Evolutionary conservation across 2,329 filamentous ascomycete species (phyloP), one percentile per base, ranked within the genome.

Genomic region (Dactylellina drechsleri): DNA sequence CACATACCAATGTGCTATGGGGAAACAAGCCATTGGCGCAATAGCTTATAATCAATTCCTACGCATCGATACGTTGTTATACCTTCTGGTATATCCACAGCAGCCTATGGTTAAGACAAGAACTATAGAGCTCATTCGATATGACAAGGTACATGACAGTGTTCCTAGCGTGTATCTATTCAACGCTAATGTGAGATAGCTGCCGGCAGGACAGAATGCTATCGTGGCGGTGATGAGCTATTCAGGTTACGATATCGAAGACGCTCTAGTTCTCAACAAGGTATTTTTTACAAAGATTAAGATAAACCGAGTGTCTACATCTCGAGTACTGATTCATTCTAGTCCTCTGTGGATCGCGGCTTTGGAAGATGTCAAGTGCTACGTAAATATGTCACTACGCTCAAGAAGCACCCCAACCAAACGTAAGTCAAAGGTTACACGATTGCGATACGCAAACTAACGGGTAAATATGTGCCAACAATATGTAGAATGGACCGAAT

Each of bases 171-270:
- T n/a, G n/a, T 7, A 49, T 62, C 26, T 20, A 3, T 10, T 50
- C 15, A 28, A 41, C 49, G 15, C 59, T 76, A 31, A 76, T 26
- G 8, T 36, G 41, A 28, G 36, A 18, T 26, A 76, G 81, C 89
- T 99, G 13, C 95, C 95, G 0, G 95, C 95, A 4, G 95, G 95
- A 0, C 95, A 99, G 81, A 98, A 97, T 76, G 96, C 95, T 3
- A 97, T 92, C 0, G 95, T 99, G 26, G 95, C 96, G 4, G 95
- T 99, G 83, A 99, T 99, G 95, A 98, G 93, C 57, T 99, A 95
- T 83, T 98, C 94, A 10, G 95, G 95, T 23, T 99, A 99, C 83
- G 95, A 99, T 88, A 99, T 99, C 79, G 95, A 99, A 85, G 95
- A 99, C 85, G 95, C 95, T 8, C 86, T 99, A 16, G 94, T 99